phyloP scores from a whole-genome alignment of 2,329 filamentous ascomycete genomes.

The Aspergillus sp. region DNA sequence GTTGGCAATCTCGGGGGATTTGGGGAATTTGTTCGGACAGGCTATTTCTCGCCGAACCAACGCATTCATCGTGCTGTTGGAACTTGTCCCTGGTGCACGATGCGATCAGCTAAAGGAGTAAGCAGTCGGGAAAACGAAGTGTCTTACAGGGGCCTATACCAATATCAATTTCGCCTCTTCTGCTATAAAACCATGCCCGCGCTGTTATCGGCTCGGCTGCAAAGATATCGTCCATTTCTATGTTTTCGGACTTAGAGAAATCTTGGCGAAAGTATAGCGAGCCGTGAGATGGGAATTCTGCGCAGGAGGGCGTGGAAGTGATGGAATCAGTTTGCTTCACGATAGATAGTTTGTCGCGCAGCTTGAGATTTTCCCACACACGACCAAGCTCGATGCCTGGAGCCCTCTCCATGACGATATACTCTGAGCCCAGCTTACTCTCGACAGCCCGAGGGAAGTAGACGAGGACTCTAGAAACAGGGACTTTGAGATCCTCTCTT shows the following conservation, averaged over 20 bases:
- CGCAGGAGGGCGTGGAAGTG: conserved; percentile 4
- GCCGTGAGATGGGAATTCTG: conserved; percentile 7
- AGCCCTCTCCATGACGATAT: conserved; percentile 11
- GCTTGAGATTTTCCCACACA: conserved; percentile 5
- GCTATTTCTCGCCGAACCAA: conserved; percentile 10
- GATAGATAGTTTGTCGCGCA: conserved; percentile 9
- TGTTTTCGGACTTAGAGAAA: conserved; percentile 3
- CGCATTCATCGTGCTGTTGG: conserved; percentile 6
- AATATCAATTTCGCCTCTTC: conserved; percentile 8
- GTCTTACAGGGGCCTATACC: conserved; percentile 9
- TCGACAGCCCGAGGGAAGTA: conserved; percentile 3
- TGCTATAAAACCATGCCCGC: conserved; percentile 11
- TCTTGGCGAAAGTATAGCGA: conserved; percentile 8
- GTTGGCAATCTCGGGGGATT: conserved; percentile 9
- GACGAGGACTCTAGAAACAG: conserved; percentile 6
- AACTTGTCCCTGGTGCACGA: conserved; percentile 6
- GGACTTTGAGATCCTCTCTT: conserved; percentile 4
- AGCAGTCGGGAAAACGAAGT: neutral
- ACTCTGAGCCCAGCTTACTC: conserved; percentile 7
- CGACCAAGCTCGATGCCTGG: conserved; percentile 1
- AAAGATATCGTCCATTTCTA: conserved; percentile 6
- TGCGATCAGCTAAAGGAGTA: neutral
- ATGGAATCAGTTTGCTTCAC: conserved; percentile 9
- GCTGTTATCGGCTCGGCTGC: conserved; percentile 8
- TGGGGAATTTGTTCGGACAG: conserved; percentile 7